Evolutionary conservation across 495 filamentous ascomycete genomes (phyloP), one percentile per base, ranked within the genome.

Genomic region (Lasiosphaeria hispida): DNA sequence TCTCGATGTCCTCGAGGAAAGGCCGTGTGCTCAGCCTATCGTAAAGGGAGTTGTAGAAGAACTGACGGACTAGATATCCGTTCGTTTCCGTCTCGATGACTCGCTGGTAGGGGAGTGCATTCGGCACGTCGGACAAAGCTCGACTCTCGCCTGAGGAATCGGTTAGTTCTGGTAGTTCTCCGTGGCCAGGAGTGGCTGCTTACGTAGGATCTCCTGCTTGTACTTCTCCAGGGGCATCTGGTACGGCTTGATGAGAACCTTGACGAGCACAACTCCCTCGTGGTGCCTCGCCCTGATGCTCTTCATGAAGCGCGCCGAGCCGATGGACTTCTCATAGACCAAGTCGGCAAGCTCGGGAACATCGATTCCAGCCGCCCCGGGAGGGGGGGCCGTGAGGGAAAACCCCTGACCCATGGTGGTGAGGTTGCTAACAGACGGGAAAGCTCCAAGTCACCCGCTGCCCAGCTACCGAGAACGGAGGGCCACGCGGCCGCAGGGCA

Each of bases 11-110:
- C 72, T 97, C 95, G 11, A 97, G 79, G 67, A 97, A 97, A 6
- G 95, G 95, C n/a, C 95, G 85, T 9, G 93, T 97, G 67, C 92
- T 92, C 63, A 97, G 87, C 33, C 94, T 88, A 76, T 99, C 95
- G 77, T 99, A 99, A 13, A 99, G 82, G 35, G 92, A 96, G 80
- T 89, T 96, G 72, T 97, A 91, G 60, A 96, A 83, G 72, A 88
- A 97, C 69, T 97, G 95, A 48, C 95, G 87, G n/a, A 97, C 89
- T 48, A 99, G 84, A 70, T 93, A 97, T 47, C 92, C 95, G 66
- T 91, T 90, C 7, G 84, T 92, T 51, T 88, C 82, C 4, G 95
- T 97, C 69, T 97, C 93, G 55, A 97, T 75, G 48, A 95, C 84
- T 41, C 90, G 85, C 65, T 96, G 87, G 76, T 96, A 96, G 56